Percentiles rank a stretch among this genome's conserved stretches.
phyloP scores from a whole-genome alignment of 2,329 filamentous ascomycete genomes.

The Epichloe elymi region DNA sequence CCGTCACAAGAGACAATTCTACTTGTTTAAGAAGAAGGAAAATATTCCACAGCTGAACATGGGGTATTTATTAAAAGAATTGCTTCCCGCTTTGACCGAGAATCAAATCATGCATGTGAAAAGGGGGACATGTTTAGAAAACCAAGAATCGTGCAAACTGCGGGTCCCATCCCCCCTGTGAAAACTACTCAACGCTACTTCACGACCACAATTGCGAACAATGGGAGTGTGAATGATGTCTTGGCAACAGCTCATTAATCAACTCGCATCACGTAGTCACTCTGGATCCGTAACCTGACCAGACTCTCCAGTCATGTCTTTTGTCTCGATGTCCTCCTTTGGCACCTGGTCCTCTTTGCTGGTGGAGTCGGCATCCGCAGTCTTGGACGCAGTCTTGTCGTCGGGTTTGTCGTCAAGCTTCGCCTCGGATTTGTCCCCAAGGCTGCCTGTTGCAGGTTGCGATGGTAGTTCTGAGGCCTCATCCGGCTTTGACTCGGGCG shows the following conservation, averaged over 20 bases:
- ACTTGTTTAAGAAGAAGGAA: too few species aligned
- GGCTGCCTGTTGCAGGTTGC: background rate
- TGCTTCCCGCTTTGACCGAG: too few species aligned
- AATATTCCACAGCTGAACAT: too few species aligned
- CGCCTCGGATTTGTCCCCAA: background rate
- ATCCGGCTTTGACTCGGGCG: background rate
- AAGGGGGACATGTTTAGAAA: background rate
- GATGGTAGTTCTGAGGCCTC: background rate
- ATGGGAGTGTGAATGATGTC: background rate
- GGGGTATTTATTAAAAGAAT: too few species aligned
- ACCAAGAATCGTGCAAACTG: background rate
- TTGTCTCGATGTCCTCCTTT: background rate
- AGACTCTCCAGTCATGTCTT: constrained; percentile 4
- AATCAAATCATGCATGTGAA: background rate
- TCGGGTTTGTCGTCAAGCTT: constrained; percentile 1
- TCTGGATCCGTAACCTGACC: constrained; percentile 4
- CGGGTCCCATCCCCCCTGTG: background rate
- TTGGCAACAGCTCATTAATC: background rate
- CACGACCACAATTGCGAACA: background rate
- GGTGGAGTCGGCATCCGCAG: background rate
- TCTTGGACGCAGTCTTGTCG: background rate
- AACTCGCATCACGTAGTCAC: background rate
- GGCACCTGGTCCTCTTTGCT: background rate
- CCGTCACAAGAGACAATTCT: too few species aligned
- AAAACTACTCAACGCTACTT: background rate